Evolutionary conservation across 371 early-diverging fungal genomes (phyloP).

Genomic region (Mortierella sp.): DNA sequence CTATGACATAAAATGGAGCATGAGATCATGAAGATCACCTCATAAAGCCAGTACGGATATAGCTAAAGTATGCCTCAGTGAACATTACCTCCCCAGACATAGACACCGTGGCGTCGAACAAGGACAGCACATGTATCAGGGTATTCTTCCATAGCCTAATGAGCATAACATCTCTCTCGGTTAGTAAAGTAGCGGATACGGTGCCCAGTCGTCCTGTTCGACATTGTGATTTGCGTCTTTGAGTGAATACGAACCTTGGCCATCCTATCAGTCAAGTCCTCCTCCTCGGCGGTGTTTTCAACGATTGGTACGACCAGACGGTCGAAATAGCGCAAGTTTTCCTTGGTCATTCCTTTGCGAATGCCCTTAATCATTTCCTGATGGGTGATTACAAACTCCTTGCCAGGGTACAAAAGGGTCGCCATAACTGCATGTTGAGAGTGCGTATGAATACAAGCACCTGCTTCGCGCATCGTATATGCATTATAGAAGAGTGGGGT

Average conservation of each 20-base stretch:
- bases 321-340: constrained; percentile 82
- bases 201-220: background rate
- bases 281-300: constrained; percentile 96
- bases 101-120: constrained; percentile 92
- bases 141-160: constrained; percentile 86
- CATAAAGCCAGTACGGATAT: background rate
- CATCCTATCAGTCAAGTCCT: constrained; percentile 93
- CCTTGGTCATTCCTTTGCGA: constrained; percentile 76
- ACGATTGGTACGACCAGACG: constrained; percentile 94
- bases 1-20: constrained; percentile 49
- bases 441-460: constrained; percentile 97
- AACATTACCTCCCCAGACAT: constrained; percentile 89
- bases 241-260: constrained; percentile 68
- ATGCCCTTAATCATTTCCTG: constrained; percentile 99
- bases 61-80: no score
- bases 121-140: constrained; percentile 97
- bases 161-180: background rate
- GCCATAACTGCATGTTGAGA: constrained; percentile 96
- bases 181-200: background rate
- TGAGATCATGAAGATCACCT: background rate
- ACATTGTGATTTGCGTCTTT: background rate
- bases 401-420: constrained; percentile 82
- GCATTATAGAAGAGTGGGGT: constrained; percentile 96
- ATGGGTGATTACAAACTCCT: constrained; percentile 88
- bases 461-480: constrained; percentile 89